Base-by-base conservation (phyloP, 805 yeast genomes). In the Candida hungchunana region DNA sequence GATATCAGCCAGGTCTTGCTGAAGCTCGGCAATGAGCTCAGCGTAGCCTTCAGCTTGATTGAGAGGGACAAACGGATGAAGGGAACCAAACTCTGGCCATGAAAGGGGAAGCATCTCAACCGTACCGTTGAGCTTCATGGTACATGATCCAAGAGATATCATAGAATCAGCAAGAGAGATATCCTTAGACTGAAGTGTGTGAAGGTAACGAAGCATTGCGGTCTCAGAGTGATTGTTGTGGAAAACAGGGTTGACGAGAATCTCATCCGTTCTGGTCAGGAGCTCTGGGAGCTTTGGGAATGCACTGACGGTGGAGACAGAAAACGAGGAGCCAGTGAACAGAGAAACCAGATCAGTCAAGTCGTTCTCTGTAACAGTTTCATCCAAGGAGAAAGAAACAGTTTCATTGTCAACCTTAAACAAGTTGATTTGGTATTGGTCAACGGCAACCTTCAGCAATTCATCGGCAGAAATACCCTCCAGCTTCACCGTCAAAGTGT, bases 101-200 rank as follows among this genome's bases (percentile, higher is more conserved):
- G 96, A 81, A 36, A 93, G 71, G 30, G 97, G 93, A 44, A 77
- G 74, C 97, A 93, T 93, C 58, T 87, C 90, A 7, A 88, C 94
- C 2, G 97, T 90, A 36, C 96, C 82, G 58, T 93, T 93, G 55
- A 93, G 73, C 62, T 93, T 93, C 98, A 93, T 93, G 14, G 98
- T 93, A 69, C 98, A 93, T 7, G 96, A 86, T 18, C 98, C 98
- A 44, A 93, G 72, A 16, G 98, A 94, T 44, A 93, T 93, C 98
- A 93, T 93, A 5, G 97, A 84, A 55, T 88, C 83, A 9, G 97
- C 96, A 40, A 93, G 70, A 0, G 97, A 90, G 42, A 93, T 68
- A 65, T 93, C 98, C 63, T 84, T 87, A 41, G 75, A 62, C 64
- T 93, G 97, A 36, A 93, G 68, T 41, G 74, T 72, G 56, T 87